A percentile compares a stretch with the other conserved stretches of the same genome.
These are phyloP conservation scores for Cystobasidium pallidum DNA, from an alignment of 1,284 basidiomycete species.

Conservation along the genomic window DNA sequence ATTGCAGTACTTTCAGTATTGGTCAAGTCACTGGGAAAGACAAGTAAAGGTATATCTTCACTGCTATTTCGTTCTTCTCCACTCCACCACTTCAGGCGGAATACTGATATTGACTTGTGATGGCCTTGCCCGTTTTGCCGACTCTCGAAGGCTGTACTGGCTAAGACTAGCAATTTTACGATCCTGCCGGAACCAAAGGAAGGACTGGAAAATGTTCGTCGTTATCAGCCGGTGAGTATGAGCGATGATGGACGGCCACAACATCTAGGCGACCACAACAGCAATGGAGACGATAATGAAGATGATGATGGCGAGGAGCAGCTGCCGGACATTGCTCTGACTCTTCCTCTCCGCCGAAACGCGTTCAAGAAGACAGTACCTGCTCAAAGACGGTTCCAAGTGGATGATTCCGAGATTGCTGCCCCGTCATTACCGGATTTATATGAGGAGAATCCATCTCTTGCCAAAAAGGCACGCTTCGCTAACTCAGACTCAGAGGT, in stretches of 20 bases:
- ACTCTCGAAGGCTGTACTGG: background rate
- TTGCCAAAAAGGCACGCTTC: background rate
- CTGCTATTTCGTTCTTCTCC: background rate
- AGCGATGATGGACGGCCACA: no score
- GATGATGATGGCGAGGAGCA: background rate
- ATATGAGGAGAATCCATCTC: background rate
- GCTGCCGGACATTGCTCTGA: background rate
- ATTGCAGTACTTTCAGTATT: background rate
- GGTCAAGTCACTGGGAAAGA: constrained; percentile 4
- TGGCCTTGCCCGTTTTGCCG: no score
- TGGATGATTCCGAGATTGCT: background rate
- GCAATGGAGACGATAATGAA: background rate
- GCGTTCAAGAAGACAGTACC: background rate
- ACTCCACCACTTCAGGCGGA: background rate
- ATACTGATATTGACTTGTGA: no score
- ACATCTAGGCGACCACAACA: background rate
- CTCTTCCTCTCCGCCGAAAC: background rate
- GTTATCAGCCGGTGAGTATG: no score
- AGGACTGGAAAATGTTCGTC: no score
- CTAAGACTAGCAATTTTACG: background rate
- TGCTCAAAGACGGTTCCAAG: background rate
- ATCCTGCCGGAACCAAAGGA: background rate
- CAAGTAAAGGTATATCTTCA: constrained; percentile 1
- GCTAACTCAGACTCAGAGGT: background rate
- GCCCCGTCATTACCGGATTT: background rate